Evolutionary conservation across 23 red algal species (phyloP), one percentile per base, ranked within the genome.

Genomic region (Rhodosorus marinus): DNA sequence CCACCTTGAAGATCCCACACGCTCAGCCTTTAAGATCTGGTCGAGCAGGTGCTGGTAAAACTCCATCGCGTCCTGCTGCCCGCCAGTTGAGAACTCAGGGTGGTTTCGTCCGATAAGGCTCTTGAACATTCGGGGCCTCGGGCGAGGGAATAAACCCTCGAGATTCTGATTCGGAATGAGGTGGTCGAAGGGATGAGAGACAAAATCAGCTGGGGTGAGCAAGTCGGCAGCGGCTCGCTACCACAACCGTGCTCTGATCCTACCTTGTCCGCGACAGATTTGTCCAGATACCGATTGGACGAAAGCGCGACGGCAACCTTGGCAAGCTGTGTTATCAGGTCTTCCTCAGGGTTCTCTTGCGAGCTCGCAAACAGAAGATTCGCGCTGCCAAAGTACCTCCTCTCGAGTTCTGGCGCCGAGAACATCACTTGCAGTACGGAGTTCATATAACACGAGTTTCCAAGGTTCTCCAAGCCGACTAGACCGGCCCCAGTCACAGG

Each of bases 11-110:
- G n/a, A n/a, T 17, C 38, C 38, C 11, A 22, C 52, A 53, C 51
- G 58, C 51, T 74, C 74, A 7, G 66, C 66, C 14, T 38, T 49
- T 22, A 47, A 66, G 34, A 84, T 33, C 43, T 58, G 62, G 6
- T 80, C 72, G 24, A 98, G 67, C 11, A 98, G 60, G 49, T 80
- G 60, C 62, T 98, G 71, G n/a, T 81, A 71, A 55, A 98, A 98
- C 62, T 98, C 90, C 27, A 51, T 52, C 11, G 90, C 90, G 61
- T 98, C 90, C 53, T 98, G 90, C 50, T 98, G 90, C 17, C 56
- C 33, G 29, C 19, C 33, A 35, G 71, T 86, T 42, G 71, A 59
- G 42, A 98, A 98, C 60, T 98, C 78, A 0, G 72, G 35, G 48
- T 83, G 71, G n/a, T 76, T 72, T 31, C 65, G 81, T n/a, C 79